Percentiles rank a stretch among this genome's conserved stretches.
These are phyloP conservation scores for Barnettozyma californica DNA, from an alignment of 805 yeast species.

Conservation along the genomic window DNA sequence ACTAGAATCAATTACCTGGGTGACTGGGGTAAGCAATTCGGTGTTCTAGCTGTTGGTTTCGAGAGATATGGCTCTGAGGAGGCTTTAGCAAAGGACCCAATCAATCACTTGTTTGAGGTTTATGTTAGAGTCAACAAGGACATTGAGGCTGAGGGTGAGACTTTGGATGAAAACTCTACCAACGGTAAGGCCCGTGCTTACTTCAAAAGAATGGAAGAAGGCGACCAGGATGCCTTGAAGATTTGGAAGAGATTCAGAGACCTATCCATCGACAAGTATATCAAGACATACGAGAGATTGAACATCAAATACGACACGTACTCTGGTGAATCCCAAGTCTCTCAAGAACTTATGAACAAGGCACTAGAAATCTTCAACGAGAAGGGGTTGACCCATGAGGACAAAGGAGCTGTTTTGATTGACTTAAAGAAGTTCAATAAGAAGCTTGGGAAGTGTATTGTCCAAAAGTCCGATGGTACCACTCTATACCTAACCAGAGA, in stretches of 20 bases:
- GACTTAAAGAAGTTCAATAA: constrained; percentile 82
- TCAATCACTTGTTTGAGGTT: constrained; percentile 90
- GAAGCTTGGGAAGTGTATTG: constrained; percentile 88
- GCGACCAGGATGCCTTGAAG: constrained; percentile 71
- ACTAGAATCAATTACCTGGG: constrained; percentile 91
- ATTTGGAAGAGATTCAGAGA: constrained; percentile 88
- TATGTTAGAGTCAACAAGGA: constrained; percentile 84
- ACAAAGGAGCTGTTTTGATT: constrained; percentile 85
- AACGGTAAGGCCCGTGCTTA: constrained; percentile 83
- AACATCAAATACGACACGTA: constrained; percentile 85
- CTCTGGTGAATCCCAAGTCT: constrained; percentile 94
- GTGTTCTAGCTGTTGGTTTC: constrained; percentile 90
- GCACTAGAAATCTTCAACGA: constrained; percentile 61
- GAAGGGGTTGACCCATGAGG: constrained; percentile 71
- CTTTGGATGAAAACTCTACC: constrained; percentile 43
- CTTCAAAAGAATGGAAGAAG: constrained; percentile 90
- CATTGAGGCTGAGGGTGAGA: constrained; percentile 51
- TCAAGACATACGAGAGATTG: constrained; percentile 84
- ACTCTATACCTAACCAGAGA: constrained; percentile 92
- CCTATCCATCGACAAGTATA: constrained; percentile 81
- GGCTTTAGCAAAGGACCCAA: constrained; percentile 69
- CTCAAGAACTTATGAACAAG: constrained; percentile 61
- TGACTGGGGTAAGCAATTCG: constrained; percentile 99
- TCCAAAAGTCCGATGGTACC: constrained; percentile 93
- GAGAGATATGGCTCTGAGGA: constrained; percentile 79